These are phyloP conservation scores for Soucietia sequanensis DNA, from an alignment of 805 yeast species.

Conservation along the genomic window DNA sequence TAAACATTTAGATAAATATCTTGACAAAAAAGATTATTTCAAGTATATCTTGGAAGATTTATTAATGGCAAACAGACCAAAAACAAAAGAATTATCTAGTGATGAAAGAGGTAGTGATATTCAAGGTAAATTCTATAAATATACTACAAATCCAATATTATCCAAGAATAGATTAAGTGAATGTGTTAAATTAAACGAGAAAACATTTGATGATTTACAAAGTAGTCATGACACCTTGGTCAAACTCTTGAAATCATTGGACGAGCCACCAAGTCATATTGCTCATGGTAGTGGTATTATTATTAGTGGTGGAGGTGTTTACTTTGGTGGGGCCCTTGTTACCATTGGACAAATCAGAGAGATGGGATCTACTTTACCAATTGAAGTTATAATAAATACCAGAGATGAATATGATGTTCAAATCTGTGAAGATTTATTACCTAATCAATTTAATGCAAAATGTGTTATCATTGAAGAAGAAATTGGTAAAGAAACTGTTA, in stretches of 20 bases:
- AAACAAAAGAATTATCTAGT: conserved; percentile 9
- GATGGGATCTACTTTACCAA: conserved; percentile 23
- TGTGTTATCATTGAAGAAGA: conserved; percentile 21
- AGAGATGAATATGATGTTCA: conserved; percentile 35
- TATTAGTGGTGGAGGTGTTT: conserved; percentile 20
- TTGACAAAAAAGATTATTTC: conserved; percentile 7
- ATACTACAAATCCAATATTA: conserved; percentile 7
- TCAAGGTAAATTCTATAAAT: conserved; percentile 9
- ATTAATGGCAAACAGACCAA: conserved; percentile 8
- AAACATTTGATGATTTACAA: conserved; percentile 15
- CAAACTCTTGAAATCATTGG: conserved; percentile 14
- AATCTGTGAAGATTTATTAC: conserved; percentile 39
- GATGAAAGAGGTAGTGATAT: conserved; percentile 13
- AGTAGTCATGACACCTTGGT: conserved; percentile 17
- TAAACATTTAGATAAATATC: conserved; percentile 2
- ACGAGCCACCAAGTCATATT: conserved; percentile 17
- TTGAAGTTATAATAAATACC: conserved; percentile 34
- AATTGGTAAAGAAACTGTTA: conserved; percentile 16
- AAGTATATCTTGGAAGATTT: conserved; percentile 7
- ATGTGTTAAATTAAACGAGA: conserved; percentile 11
- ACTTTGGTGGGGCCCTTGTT: conserved; percentile 22
- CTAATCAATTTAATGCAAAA: conserved; percentile 23
- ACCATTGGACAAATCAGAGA: conserved; percentile 21
- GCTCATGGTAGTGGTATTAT: conserved; percentile 25
- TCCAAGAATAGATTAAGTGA: conserved; percentile 11